Base-by-base conservation (phyloP, 2,329 filamentous ascomycete species). In the Moelleriella libera region DNA sequence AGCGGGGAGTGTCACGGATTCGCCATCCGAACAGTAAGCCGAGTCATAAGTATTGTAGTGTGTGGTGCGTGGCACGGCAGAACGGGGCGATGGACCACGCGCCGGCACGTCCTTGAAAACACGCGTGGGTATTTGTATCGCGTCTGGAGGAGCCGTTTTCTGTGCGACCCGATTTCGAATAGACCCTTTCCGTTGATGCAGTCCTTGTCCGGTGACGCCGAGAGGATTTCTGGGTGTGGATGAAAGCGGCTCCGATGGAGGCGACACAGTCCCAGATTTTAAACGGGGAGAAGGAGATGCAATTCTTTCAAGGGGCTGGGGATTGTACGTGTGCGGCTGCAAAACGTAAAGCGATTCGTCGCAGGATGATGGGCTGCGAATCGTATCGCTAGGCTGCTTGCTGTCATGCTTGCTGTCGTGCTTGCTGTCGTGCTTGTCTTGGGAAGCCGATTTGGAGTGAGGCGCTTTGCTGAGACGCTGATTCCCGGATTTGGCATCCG, bases 301-400 rank as follows among this genome's bases (percentile, higher is more conserved):
- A 5, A 42, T 48, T 5, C 45, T 37, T 4, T 37, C 32, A 4
- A 37, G 37, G 0, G 45, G 44, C 21, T 50, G 47, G 0, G 76
- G 76, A 0, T 74, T 78, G 53, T 80, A 80, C 0, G 74, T 78
- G 34, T 69, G 66, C 10, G 76, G 76, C 51, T 80, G 75, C 5
- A 80, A 63, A 28, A 80, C 65, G 49, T 69, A 78, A 1, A 78
- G 55, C 0, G 66, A 60, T 8, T 65, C 65, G 40, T 74, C 52
- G 21, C 41, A 50, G 3, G 47, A 12, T 4, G 47, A 47, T 8
- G 48, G n/a, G 14, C 49, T 47, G 14, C 43, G 45, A 5, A 39
- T 45, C 21, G 40, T 30, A 65, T 6, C 54, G 49, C 21, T 50
- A 45, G 5, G 43, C 8, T 29, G 41, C 34, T 47, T 34, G 31